Percentiles rank a stretch among this genome's conserved stretches.
These are phyloP conservation scores for Irineochytrium annulatum DNA, from an alignment of 192 early-diverging fungal species.

Conservation along the genomic window DNA sequence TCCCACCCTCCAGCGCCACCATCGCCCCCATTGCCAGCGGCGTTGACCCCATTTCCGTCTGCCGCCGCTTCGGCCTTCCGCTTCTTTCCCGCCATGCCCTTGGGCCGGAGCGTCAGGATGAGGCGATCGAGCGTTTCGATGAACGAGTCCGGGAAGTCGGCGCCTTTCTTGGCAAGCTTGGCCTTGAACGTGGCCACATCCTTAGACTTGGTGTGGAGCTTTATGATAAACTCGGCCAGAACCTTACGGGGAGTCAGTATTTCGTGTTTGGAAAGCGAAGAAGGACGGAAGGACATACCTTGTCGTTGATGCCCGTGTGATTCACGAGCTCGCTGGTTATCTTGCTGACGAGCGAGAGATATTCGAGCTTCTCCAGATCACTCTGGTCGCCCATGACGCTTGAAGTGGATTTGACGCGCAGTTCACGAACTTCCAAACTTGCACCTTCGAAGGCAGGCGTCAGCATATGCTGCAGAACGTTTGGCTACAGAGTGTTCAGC, in stretches of 20 bases:
- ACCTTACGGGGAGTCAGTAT: conserved; percentile 20
- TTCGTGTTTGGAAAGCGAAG: too few relatives aligned
- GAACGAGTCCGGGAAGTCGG: conserved; percentile 81
- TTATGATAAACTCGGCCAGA: conserved; percentile 88
- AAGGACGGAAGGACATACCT: conserved; percentile 35
- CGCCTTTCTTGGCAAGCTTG: conserved; percentile 63
- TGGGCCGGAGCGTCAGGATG: conserved; percentile 73
- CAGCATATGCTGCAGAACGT: too few relatives aligned
- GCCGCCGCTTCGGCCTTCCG: conserved; percentile 14
- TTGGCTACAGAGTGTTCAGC: too few relatives aligned
- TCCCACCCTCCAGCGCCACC: conserved; percentile 23
- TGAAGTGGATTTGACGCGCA: too few relatives aligned
- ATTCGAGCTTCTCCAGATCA: conserved; percentile 79
- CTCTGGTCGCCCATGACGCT: too few relatives aligned
- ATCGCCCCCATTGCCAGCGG: neutral
- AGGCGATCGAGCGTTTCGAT: conserved; percentile 81
- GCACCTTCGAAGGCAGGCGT: too few relatives aligned
- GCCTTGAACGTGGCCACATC: conserved; percentile 61
- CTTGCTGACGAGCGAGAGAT: conserved; percentile 84
- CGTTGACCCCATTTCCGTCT: conserved; percentile 26
- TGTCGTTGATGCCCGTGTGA: conserved; percentile 88
- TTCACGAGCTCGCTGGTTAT: conserved; percentile 88
- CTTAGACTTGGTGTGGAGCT: conserved; percentile 70
- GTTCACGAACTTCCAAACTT: too few relatives aligned
- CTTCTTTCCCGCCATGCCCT: conserved; percentile 23